Conservation (phyloP, 2,329 filamentous ascomycete genomes). For the Orbilia brochopaga region DNA sequence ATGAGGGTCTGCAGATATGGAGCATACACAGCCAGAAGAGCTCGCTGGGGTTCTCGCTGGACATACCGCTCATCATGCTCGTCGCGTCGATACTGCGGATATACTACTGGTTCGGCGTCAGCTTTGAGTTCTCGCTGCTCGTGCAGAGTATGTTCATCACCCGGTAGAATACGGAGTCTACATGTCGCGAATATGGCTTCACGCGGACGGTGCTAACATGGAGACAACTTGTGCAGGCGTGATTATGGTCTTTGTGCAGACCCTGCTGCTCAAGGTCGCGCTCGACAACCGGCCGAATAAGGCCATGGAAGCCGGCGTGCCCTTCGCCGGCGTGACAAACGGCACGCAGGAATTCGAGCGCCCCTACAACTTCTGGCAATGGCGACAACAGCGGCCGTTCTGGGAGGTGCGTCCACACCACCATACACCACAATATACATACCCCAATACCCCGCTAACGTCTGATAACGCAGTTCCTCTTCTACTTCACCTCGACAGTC, state of each 20-base stretch:
- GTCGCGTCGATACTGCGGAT: slow-evolving; percentile 71
- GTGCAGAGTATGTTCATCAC: slow-evolving; percentile 63
- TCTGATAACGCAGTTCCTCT: slow-evolving; percentile 65
- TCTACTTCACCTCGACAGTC: slow-evolving; percentile 70
- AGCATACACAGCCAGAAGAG: slow-evolving; percentile 68
- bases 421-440: not conserved
- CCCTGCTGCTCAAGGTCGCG: slow-evolving; percentile 70
- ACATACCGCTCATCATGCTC: slow-evolving; percentile 72
- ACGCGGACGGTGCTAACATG: no score
- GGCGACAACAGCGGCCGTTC: slow-evolving; percentile 58
- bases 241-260: slow-evolving; percentile 70
- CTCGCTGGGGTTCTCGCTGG: slow-evolving; percentile 72
- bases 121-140: slow-evolving; percentile 69
- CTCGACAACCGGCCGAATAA: slow-evolving; percentile 71
- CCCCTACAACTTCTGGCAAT: slow-evolving; percentile 53
- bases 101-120: slow-evolving; percentile 72
- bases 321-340: slow-evolving; percentile 21
- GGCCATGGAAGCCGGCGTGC: slow-evolving; percentile 57
- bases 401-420: slow-evolving; percentile 63
- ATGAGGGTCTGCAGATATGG: slow-evolving; percentile 51
- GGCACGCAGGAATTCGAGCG: slow-evolving; percentile 27
- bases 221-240: no score
- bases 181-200: no score
- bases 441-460: not conserved
- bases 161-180: slow-evolving; percentile 1